Percentiles rank a stretch among this genome's conserved stretches.
Conservation (phyloP, 306 rosid species). For the Gastrolobium villosum region DNA sequence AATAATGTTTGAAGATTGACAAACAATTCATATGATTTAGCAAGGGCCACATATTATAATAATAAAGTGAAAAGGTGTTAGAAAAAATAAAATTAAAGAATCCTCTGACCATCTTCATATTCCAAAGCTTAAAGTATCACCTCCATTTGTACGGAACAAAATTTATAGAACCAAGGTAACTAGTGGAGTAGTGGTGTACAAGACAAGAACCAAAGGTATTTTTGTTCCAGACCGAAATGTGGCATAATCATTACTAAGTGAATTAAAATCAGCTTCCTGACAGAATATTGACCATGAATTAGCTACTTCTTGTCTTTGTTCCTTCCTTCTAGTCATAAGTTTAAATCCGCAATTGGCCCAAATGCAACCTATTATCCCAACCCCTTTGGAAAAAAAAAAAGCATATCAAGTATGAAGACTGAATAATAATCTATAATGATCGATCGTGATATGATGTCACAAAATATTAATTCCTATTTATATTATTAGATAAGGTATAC, state of each 20-base stretch:
- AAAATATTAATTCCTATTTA: no score
- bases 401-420: neutral
- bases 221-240: neutral
- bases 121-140: conserved; percentile 96
- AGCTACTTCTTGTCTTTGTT: conserved; percentile 11
- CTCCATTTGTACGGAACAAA: conserved; percentile 69
- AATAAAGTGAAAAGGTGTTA: conserved; percentile 7
- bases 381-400: neutral
- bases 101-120: conserved; percentile 77
- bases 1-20: conserved; percentile 5
- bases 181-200: neutral
- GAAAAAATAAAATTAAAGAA: conserved; percentile 24
- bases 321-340: neutral
- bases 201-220: neutral
- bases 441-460: no score
- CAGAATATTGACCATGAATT: conserved; percentile 12
- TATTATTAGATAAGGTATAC: no score
- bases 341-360: conserved; percentile 1
- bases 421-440: no score
- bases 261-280: conserved; percentile 2
- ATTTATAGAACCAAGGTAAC: conserved; percentile 39
- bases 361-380: conserved; percentile 20
- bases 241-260: conserved; percentile 12
- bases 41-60: neutral
- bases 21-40: conserved; percentile 23